Evolutionary conservation across 208 protist genomes (phyloP).

Genomic region (Spongospora subterranea): DNA sequence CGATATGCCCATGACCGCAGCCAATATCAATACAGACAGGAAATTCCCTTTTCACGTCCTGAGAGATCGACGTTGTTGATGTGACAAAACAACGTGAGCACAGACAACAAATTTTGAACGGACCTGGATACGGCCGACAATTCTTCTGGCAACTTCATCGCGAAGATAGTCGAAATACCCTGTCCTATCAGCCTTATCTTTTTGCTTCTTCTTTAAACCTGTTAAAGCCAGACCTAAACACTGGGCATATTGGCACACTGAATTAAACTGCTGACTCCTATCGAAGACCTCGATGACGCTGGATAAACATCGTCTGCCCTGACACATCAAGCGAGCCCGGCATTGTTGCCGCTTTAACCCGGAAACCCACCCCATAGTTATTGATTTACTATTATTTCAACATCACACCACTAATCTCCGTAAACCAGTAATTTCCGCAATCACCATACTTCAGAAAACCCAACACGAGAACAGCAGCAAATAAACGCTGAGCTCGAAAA

Average conservation of each 20-base stretch:
- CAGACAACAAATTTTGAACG: not conserved
- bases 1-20: slow-evolving; percentile 27
- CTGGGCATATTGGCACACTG: not conserved
- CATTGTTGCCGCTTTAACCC: too few relatives aligned
- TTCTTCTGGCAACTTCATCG: slow-evolving; percentile 8
- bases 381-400: too few relatives aligned
- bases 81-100: not conserved
- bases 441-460: too few relatives aligned
- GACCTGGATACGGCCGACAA: not conserved
- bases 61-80: not conserved
- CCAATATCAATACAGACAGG: slow-evolving; percentile 1
- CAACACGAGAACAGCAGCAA: too few relatives aligned
- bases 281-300: not conserved
- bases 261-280: not conserved
- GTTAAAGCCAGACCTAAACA: not conserved
- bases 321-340: too few relatives aligned
- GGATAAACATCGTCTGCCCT: too few relatives aligned
- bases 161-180: slow-evolving; percentile 23
- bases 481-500: too few relatives aligned
- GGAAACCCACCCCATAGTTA: too few relatives aligned
- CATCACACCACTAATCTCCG: too few relatives aligned
- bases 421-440: too few relatives aligned
- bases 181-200: not conserved
- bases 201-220: slow-evolving; percentile 11
- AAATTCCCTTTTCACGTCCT: slow-evolving; percentile 21